Evolutionary conservation across 2,329 filamentous ascomycete genomes (phyloP), one percentile per base, ranked within the genome.

Genomic region (Zalaria sp.): DNA sequence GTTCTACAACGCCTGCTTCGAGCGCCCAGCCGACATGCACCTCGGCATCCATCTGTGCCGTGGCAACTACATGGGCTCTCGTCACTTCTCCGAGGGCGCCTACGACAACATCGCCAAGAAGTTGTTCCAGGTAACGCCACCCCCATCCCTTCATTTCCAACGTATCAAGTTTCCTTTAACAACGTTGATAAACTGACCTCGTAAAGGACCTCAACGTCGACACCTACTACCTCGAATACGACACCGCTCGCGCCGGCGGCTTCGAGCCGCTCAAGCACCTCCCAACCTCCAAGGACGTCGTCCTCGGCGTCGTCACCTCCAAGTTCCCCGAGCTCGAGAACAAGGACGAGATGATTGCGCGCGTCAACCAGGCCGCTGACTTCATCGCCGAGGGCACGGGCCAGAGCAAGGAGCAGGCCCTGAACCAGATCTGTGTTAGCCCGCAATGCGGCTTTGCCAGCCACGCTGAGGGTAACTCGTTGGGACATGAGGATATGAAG

Each of bases 361-460:
- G 61, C 6, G 55, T 64, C 29, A 54, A 62, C 38, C 53, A 58
- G 40, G 61, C 61, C 0, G 81, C 79, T 3, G 72, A 79, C 40
- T 77, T 76, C 57, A 71, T 85, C 25, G 79, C 79, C 1, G 68
- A 78, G 60, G 80, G 80, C 0, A 76, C 68, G 42, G 72, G 72
- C 9, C 68, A 81, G 61, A 71, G 65, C 2, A 66, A 67, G 39
- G 73, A 82, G 55, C 72, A 83, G 56, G 79, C 79, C 0, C 64
- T 85, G 4, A 70, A 79, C 60, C 73, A 78, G 48, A 64, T 84
- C 35, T 69, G 69, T 43, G 69, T 83, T 25, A 79, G 75, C 52
- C 79, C 79, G 0, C 79, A 83, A 63, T 83, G 79, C 56, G 79
- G 79, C 4, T 83, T 83, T 57, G 81, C 79, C n/a, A n/a, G n/a